Evolutionary conservation across 768 basidiomycete species (phyloP).

Genomic region (Guyanaporus albipodus): DNA sequence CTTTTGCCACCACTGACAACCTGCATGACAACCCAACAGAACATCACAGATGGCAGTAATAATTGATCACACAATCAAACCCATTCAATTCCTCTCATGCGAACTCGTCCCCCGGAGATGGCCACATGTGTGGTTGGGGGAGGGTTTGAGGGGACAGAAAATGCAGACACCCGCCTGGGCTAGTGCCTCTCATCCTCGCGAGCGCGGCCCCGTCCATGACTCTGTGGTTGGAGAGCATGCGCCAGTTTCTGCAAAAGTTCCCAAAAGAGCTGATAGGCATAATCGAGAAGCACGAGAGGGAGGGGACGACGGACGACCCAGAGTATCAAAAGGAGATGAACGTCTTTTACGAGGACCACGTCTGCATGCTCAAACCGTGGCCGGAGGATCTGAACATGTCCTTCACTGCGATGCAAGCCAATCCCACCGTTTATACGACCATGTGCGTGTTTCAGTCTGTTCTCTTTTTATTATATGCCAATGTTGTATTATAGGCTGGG

Average conservation of each 20-base stretch:
- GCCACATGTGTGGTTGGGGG: too few relatives aligned
- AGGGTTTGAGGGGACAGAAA: too few relatives aligned
- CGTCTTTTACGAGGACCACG: constrained; percentile 31
- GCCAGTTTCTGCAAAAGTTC: constrained; percentile 21
- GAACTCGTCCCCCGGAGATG: too few relatives aligned
- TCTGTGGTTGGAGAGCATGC: constrained; percentile 22
- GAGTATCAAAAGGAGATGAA: constrained; percentile 32
- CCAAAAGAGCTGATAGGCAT: constrained; percentile 23
- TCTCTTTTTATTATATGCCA: not conserved
- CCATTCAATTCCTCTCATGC: too few relatives aligned
- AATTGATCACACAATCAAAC: too few relatives aligned
- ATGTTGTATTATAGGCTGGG: constrained; percentile 2
- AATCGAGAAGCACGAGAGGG: constrained; percentile 27
- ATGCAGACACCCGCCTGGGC: constrained; percentile 34
- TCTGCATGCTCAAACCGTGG: constrained; percentile 30
- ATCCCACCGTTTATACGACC: constrained; percentile 31
- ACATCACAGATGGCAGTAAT: too few relatives aligned
- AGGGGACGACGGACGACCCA: constrained; percentile 27
- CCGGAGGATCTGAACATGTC: constrained; percentile 28
- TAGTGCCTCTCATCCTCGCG: constrained; percentile 34
- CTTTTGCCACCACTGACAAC: too few relatives aligned
- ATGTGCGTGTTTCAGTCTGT: constrained; percentile 23
- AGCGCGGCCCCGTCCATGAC: constrained; percentile 29
- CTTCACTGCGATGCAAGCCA: constrained; percentile 20
- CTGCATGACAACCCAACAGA: too few relatives aligned